Base-by-base conservation (phyloP, 108 stramenopile species). In the Skeletonema tropicum region DNA sequence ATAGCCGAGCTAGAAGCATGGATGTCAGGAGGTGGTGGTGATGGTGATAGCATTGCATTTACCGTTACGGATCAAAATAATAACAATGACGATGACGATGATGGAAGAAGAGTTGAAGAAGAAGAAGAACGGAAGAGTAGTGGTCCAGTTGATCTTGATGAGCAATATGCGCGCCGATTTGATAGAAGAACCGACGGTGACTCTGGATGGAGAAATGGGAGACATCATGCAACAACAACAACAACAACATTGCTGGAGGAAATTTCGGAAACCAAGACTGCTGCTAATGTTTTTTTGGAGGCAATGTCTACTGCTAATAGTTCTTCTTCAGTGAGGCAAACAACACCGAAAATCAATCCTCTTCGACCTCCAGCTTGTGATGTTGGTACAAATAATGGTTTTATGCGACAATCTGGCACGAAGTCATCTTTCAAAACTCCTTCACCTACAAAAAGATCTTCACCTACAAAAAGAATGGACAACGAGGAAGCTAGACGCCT, bases 211-310 rank as follows among this genome's bases (percentile, higher is more conserved):
- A 68, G 70, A 38, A 38, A 52, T 29, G 62, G 76, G 5, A 67
- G 60, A 39, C 52, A 39, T 63, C n/a, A n/a, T n/a, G n/a, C n/a
- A n/a, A n/a, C n/a, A n/a, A n/a, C n/a, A n/a, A n/a, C n/a, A n/a
- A n/a, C n/a, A n/a, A n/a, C n/a, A n/a, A 64, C 71, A 17, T 15
- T 35, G 11, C 39, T 75, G 57, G 19, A 57, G 29, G 60, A 61
- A 67, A 60, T 65, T 26, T 75, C 74, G 5, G 65, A 67, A 38
- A 72, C 48, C 15, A 75, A 45, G 46, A 82, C 74, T 30, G 74
- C 71, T 19, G 81, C 81, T 30, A 74, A 82, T 75, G 26, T 71
- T 46, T 73, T 71, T 60, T 71, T 82, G 23, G 74, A 66, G 49
- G 57, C 69, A 45, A 64, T 52, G 68, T 30, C 26, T 17, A 49